These are phyloP conservation scores for Sporobolomyces roseus DNA, from an alignment of 768 basidiomycete genomes.

Conservation along the genomic window DNA sequence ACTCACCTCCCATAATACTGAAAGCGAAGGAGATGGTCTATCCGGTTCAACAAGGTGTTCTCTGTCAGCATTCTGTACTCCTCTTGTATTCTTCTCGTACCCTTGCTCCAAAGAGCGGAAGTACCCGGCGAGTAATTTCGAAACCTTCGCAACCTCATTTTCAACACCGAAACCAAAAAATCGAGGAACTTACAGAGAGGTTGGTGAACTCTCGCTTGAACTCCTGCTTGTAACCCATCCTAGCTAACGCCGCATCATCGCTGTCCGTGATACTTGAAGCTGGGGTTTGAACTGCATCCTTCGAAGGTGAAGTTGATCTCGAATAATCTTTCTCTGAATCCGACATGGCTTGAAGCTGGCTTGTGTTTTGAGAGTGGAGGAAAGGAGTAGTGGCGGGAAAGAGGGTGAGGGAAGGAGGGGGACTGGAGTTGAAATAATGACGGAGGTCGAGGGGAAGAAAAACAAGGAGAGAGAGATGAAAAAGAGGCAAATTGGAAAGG, in stretches of 20 bases:
- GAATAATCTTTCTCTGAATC: conserved; percentile 9
- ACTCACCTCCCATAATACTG: conserved; percentile 42
- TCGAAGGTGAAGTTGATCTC: conserved; percentile 3
- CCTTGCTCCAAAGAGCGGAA: too few relatives aligned
- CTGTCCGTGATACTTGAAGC: conserved; percentile 7
- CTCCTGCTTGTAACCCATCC: conserved; percentile 43
- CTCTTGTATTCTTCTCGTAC: too few relatives aligned
- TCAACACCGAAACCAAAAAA: too few relatives aligned
- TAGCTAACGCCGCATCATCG: conserved; percentile 32
- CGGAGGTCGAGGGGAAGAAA: not conserved
- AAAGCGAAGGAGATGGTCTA: conserved; percentile 49
- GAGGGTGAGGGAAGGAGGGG: too few relatives aligned
- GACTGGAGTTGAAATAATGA: too few relatives aligned
- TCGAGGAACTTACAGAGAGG: conserved; percentile 57
- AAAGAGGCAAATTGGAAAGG: too few relatives aligned
- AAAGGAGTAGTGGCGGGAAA: not conserved
- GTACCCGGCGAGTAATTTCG: too few relatives aligned
- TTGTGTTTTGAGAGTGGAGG: not conserved
- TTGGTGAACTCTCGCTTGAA: conserved; percentile 83
- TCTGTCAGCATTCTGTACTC: not conserved
- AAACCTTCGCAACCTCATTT: too few relatives aligned
- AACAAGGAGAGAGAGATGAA: too few relatives aligned
- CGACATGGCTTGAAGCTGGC: not conserved
- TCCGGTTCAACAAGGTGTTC: conserved; percentile 1
- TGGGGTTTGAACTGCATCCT: not conserved